These are phyloP conservation scores for Juglanconis juglandina DNA, from an alignment of 2,329 filamentous ascomycete genomes.

Conservation along the genomic window DNA sequence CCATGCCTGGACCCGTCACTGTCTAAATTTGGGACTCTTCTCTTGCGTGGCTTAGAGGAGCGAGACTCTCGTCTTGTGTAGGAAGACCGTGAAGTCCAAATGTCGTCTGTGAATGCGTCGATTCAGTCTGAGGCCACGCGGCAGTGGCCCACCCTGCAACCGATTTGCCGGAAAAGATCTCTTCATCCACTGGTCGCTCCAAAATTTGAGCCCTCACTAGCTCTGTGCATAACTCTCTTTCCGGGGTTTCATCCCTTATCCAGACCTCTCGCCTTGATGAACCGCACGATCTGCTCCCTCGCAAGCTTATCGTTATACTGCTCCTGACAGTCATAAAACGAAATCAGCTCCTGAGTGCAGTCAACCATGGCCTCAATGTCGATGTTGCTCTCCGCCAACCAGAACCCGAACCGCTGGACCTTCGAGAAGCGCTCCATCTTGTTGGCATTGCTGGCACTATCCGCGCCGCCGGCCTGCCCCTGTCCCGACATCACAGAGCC, in stretches of 20 bases:
- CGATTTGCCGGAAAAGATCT: too few relatives aligned
- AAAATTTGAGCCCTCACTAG: neutral
- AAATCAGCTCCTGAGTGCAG: slow-evolving; percentile 87
- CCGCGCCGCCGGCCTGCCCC: slow-evolving; percentile 19
- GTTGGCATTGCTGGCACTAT: slow-evolving; percentile 8
- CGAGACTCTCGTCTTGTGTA: too few relatives aligned
- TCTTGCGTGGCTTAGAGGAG: too few relatives aligned
- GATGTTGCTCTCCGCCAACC: slow-evolving; percentile 81
- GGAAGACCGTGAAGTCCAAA: too few relatives aligned
- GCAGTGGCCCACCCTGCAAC: too few relatives aligned
- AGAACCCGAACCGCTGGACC: slow-evolving; percentile 65
- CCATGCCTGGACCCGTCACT: too few relatives aligned
- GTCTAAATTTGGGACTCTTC: too few relatives aligned
- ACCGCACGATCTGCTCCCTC: slow-evolving; percentile 55
- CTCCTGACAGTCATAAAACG: slow-evolving; percentile 72
- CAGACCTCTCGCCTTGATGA: slow-evolving; percentile 55
- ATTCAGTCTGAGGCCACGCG: too few relatives aligned
- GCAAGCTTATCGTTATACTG: slow-evolving; percentile 59
- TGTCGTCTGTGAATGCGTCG: too few relatives aligned
- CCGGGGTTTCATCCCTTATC: slow-evolving; percentile 38
- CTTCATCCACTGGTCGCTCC: too few relatives aligned
- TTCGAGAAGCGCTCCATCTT: slow-evolving; percentile 57
- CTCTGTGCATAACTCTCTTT: neutral
- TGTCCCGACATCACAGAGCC: slow-evolving; percentile 17
- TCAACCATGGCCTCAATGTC: slow-evolving; percentile 84